phyloP scores from a whole-genome alignment of 352 stramenopile species.

The Paralagenidium karlingii region DNA sequence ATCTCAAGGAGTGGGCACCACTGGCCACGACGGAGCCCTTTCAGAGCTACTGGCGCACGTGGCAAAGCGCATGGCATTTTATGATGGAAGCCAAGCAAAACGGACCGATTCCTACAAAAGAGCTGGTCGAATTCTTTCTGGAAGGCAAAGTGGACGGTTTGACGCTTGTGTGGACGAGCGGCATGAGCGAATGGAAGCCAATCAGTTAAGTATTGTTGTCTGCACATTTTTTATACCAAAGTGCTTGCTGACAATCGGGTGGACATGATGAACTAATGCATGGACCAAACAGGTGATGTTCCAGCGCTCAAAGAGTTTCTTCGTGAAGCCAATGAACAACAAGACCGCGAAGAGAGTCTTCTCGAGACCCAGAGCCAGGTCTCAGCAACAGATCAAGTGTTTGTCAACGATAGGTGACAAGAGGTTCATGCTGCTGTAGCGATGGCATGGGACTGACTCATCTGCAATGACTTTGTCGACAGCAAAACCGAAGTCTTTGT shows the following conservation, averaged over 20 bases:
- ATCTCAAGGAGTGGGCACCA: slow-evolving; percentile 38
- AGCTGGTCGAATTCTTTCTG: slow-evolving; percentile 44
- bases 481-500: slow-evolving; percentile 9
- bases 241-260: too few species aligned
- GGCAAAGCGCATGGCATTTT: slow-evolving; percentile 47
- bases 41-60: slow-evolving; percentile 31
- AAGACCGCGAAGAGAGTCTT: slow-evolving; percentile 36
- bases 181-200: slow-evolving; percentile 36
- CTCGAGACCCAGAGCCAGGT: slow-evolving; percentile 23
- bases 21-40: slow-evolving; percentile 34
- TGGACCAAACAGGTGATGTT: slow-evolving; percentile 43
- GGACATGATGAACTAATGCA: too few species aligned
- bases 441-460: not conserved
- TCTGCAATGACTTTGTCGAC: not conserved
- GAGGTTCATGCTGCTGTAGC: slow-evolving; percentile 15
- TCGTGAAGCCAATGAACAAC: slow-evolving; percentile 50
- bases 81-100: slow-evolving; percentile 17
- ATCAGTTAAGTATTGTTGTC: slow-evolving; percentile 27
- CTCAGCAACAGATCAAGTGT: slow-evolving; percentile 33
- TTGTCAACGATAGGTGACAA: too few species aligned
- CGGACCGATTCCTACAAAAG: slow-evolving; percentile 33
- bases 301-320: slow-evolving; percentile 49
- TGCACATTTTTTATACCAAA: too few species aligned
- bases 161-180: slow-evolving; percentile 50
- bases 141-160: slow-evolving; percentile 55